Evolutionary conservation across 2,329 filamentous ascomycete genomes (phyloP).

Genomic region (Penicillium sp.): DNA sequence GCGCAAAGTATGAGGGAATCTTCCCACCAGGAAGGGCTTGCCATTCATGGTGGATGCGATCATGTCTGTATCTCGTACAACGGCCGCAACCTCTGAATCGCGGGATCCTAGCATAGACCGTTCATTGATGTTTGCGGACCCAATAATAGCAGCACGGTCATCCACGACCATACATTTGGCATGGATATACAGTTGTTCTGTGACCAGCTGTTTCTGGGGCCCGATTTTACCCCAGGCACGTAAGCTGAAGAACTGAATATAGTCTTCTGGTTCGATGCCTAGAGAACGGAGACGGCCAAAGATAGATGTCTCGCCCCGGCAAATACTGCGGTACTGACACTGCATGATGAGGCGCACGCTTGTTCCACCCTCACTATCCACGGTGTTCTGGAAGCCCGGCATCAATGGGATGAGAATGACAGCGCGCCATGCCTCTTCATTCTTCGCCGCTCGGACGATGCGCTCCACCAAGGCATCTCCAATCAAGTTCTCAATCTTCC

Average conservation of each 20-base stretch:
- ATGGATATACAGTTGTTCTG: conserved; percentile 96
- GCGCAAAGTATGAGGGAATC: conserved; percentile 88
- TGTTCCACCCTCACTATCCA: conserved; percentile 88
- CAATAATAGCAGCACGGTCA: conserved; percentile 87
- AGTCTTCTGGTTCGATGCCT: conserved; percentile 89
- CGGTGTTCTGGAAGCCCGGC: conserved; percentile 97
- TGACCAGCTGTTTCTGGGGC: conserved; percentile 75
- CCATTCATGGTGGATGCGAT: conserved; percentile 89
- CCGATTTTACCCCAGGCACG: conserved; percentile 91
- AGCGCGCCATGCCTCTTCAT: conserved; percentile 85
- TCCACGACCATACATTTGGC: conserved; percentile 96
- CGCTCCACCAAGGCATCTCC: conserved; percentile 92
- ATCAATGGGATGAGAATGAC: conserved; percentile 90
- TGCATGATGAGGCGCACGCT: conserved; percentile 95
- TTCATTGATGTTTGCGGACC: conserved; percentile 98
- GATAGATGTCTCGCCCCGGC: conserved; percentile 85
- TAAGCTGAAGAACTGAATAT: conserved; percentile 91
- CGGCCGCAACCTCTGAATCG: conserved; percentile 86
- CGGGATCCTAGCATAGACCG: conserved; percentile 88
- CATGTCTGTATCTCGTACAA: conserved; percentile 91
- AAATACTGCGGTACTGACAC: conserved; percentile 95
- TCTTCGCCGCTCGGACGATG: conserved; percentile 77
- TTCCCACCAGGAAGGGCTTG: conserved; percentile 80
- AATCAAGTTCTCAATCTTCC: conserved; percentile 86
- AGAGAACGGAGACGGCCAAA: conserved; percentile 77